Conservation (phyloP, 192 early-diverging fungal species). For the Gryganskiella cystojenkinii region DNA sequence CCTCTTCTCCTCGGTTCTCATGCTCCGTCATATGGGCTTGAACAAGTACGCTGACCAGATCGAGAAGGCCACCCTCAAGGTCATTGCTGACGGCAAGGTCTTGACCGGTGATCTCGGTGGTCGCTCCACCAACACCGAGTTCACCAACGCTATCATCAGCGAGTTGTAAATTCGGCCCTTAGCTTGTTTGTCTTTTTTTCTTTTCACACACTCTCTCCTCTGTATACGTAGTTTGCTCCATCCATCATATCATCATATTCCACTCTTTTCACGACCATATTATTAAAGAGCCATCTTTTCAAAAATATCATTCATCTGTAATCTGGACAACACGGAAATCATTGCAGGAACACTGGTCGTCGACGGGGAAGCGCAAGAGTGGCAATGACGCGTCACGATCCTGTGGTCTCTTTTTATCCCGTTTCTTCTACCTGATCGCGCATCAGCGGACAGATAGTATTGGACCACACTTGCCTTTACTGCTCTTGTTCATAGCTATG, state of each 20-base stretch:
- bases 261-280: conserved; percentile 1
- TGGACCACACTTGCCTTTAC: too few relatives aligned
- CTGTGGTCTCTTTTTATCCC: too few relatives aligned
- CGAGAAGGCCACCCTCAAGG: conserved; percentile 91
- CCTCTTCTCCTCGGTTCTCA: conserved; percentile 95
- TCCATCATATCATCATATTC: neutral
- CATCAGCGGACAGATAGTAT: too few relatives aligned
- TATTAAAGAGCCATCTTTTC: too few relatives aligned
- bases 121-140: conserved; percentile 80
- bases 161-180: conserved; percentile 55
- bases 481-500: too few relatives aligned
- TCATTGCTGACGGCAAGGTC: conserved; percentile 92
- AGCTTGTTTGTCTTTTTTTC: neutral
- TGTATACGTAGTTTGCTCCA: neutral
- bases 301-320: too few relatives aligned
- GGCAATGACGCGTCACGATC: too few relatives aligned
- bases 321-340: too few relatives aligned
- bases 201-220: neutral
- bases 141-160: conserved; percentile 88
- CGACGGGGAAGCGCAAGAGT: too few relatives aligned
- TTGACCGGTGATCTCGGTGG: conserved; percentile 96
- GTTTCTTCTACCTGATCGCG: too few relatives aligned
- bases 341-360: too few relatives aligned
- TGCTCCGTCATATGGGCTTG: conserved; percentile 97
- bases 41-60: conserved; percentile 83